These are phyloP conservation scores for Arachis monticola DNA, from an alignment of 331 rosid species.

Conservation along the genomic window DNA sequence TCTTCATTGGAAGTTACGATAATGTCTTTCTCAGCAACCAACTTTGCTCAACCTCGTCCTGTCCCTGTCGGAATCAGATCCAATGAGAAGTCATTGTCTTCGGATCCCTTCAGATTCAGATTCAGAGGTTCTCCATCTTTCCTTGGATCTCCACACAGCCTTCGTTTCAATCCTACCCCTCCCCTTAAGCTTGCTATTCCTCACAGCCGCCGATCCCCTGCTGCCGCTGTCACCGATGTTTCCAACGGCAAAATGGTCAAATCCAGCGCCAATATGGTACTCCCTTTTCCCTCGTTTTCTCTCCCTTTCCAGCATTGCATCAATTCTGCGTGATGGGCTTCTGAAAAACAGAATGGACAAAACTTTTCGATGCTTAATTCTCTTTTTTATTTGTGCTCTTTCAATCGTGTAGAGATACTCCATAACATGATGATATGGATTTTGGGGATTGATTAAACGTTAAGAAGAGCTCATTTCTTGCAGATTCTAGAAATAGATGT, in stretches of 20 bases:
- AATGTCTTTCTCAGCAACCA: constrained; percentile 67
- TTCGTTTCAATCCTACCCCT: constrained; percentile 52
- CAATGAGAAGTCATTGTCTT: constrained; percentile 46
- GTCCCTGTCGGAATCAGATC: constrained; percentile 54
- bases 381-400: constrained; percentile 2
- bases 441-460: not conserved
- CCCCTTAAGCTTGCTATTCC: constrained; percentile 26
- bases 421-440: not conserved
- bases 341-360: not conserved
- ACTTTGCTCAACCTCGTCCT: constrained; percentile 55
- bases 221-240: constrained; percentile 68
- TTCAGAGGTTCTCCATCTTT: constrained; percentile 46
- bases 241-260: constrained; percentile 60
- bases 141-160: constrained; percentile 62
- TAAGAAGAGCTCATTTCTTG: constrained; percentile 4
- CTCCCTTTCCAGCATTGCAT: not conserved
- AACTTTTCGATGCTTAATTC: constrained; percentile 12
- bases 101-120: not conserved
- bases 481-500: constrained; percentile 23
- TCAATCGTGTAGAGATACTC: not conserved
- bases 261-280: constrained; percentile 70
- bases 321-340: constrained; percentile 31
- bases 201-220: constrained; percentile 51
- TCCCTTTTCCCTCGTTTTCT: not conserved
- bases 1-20: constrained; percentile 2